A percentile compares a stretch with the other conserved stretches of the same genome.
phyloP scores from a whole-genome alignment of 2,329 filamentous ascomycete genomes.

The Fusarium miscanthi region DNA sequence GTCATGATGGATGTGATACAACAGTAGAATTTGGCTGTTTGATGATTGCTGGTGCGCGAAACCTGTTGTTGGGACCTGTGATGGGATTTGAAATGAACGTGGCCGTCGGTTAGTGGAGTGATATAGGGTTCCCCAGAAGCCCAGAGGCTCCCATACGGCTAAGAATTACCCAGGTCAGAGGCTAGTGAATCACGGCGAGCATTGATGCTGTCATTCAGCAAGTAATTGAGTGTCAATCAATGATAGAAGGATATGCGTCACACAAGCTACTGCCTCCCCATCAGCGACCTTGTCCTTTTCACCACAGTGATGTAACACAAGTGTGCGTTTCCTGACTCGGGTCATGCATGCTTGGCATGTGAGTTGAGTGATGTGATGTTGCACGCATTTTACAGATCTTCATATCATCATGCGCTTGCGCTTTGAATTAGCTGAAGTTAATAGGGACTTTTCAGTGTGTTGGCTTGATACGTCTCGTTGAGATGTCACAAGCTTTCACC shows the following conservation, averaged over 20 bases:
- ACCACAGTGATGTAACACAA: too few relatives aligned
- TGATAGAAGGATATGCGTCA: not conserved
- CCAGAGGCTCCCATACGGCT: fast-evolving
- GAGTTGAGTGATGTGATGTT: too few relatives aligned
- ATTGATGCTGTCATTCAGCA: not conserved
- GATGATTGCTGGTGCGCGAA: fast-evolving
- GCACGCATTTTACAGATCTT: too few relatives aligned
- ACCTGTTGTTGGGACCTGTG: fast-evolving
- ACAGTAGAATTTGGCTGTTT: fast-evolving
- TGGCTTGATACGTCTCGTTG: too few relatives aligned
- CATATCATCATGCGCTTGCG: fast-evolving
- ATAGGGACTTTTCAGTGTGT: too few relatives aligned
- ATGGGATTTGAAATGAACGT: too few relatives aligned
- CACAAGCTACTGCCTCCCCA: fast-evolving
- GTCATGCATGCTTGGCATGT: fast-evolving
- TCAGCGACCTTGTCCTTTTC: fast-evolving
- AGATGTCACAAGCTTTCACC: too few relatives aligned
- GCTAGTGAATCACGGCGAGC: fast-evolving
- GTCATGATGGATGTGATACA: not conserved
- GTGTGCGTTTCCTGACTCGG: not conserved
- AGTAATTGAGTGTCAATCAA: not conserved
- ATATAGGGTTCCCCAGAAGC: not conserved
- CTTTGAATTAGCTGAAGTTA: not conserved
- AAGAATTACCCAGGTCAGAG: not conserved
- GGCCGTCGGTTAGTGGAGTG: fast-evolving